Percentiles rank a stretch among this genome's conserved stretches.
Conservation (phyloP, 2,329 filamentous ascomycete species). For the Fusarium hainanense region DNA sequence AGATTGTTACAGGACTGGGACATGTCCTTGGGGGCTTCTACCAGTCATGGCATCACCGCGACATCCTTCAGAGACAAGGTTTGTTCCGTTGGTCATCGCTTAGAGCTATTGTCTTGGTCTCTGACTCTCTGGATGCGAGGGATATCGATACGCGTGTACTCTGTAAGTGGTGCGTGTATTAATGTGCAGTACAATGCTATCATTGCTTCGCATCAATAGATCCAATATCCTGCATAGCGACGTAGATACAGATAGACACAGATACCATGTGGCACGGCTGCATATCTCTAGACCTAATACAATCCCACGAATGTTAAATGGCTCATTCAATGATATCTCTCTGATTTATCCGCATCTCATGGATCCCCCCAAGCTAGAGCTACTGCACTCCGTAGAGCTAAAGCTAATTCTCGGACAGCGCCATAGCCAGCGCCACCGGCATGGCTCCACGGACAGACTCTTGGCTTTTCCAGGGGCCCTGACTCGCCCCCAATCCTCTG, state of each 20-base stretch:
- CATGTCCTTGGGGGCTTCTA: background rate
- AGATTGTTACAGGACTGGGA: slow-evolving; percentile 23
- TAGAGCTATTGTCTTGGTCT: background rate
- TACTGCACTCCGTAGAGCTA: background rate
- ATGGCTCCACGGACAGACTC: slow-evolving; percentile 20
- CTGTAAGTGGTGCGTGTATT: background rate
- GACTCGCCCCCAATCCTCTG: slow-evolving; percentile 19
- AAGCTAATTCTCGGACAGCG: slow-evolving; percentile 11
- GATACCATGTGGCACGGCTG: slow-evolving; percentile 34
- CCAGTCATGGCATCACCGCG: slow-evolving; percentile 15
- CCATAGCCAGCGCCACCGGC: slow-evolving; percentile 14
- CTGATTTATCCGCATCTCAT: slow-evolving; percentile 17
- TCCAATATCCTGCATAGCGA: background rate
- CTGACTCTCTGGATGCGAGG: background rate
- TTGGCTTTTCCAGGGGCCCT: slow-evolving; percentile 17
- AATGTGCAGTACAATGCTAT: background rate
- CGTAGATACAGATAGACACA: background rate
- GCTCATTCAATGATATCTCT: background rate
- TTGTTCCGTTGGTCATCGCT: slow-evolving; percentile 2
- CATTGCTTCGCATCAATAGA: background rate
- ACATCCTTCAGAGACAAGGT: slow-evolving; percentile 15
- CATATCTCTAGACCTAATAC: slow-evolving; percentile 12
- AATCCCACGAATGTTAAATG: slow-evolving; percentile 29
- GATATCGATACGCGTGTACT: background rate
- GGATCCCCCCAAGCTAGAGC: background rate